Conservation (phyloP, 2,329 filamentous ascomycete genomes). For the Cephalotrichum gorgonifer region DNA sequence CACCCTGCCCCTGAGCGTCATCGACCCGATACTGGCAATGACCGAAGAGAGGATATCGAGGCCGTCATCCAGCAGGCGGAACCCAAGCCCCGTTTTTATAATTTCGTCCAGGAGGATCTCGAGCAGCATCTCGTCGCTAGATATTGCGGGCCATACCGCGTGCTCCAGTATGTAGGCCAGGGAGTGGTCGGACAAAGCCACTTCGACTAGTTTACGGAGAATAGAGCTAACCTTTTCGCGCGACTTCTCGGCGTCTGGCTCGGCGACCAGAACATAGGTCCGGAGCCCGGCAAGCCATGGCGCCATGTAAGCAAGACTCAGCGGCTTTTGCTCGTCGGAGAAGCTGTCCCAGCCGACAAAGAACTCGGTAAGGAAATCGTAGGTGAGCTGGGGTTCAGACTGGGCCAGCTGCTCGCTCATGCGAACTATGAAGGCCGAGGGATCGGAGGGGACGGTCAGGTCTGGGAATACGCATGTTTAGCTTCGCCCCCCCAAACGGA, state of each 20-base stretch:
- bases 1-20: slow-evolving; percentile 55
- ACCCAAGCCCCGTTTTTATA: slow-evolving; percentile 49
- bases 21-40: slow-evolving; percentile 51
- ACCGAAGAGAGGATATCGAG: slow-evolving; percentile 53
- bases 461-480: too few relatives aligned
- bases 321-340: slow-evolving; percentile 53
- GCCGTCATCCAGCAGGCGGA: slow-evolving; percentile 47
- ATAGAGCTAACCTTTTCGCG: slow-evolving; percentile 53
- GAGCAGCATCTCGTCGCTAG: slow-evolving; percentile 52
- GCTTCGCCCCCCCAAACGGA: too few relatives aligned
- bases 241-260: slow-evolving; percentile 54
- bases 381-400: slow-evolving; percentile 56
- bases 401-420: slow-evolving; percentile 54
- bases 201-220: slow-evolving; percentile 57
- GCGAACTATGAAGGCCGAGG: slow-evolving; percentile 53
- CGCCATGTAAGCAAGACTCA: slow-evolving; percentile 60
- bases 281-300: slow-evolving; percentile 57
- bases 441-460: slow-evolving; percentile 51
- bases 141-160: slow-evolving; percentile 54
- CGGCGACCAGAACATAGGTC: slow-evolving; percentile 45
- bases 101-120: slow-evolving; percentile 61
- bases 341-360: slow-evolving; percentile 65
- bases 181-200: slow-evolving; percentile 49
- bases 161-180: slow-evolving; percentile 53
- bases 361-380: slow-evolving; percentile 62